phyloP scores from a whole-genome alignment of 371 early-diverging fungal species.

The Mucor piriformis region DNA sequence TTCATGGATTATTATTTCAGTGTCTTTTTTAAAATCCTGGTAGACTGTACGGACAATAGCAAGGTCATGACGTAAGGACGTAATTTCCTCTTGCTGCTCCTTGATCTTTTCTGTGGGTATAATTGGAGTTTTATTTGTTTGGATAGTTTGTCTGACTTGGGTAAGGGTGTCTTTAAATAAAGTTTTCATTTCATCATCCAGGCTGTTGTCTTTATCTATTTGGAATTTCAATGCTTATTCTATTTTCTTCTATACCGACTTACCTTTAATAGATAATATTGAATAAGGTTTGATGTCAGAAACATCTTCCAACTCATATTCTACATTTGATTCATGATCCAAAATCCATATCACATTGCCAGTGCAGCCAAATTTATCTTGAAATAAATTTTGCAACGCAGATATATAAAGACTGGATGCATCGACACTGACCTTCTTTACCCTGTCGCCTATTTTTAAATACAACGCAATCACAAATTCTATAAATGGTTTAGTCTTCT shows the following conservation, averaged over 20 bases:
- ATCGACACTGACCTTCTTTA: slow-evolving; percentile 46
- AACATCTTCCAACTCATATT: slow-evolving; percentile 66
- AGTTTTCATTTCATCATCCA: background rate
- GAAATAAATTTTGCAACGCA: slow-evolving; percentile 49
- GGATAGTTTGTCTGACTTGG: background rate
- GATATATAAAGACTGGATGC: slow-evolving; percentile 38
- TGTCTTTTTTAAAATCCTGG: slow-evolving; percentile 3
- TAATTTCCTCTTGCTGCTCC: slow-evolving; percentile 14
- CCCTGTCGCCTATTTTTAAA: slow-evolving; percentile 51
- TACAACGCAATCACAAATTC: slow-evolving; percentile 26
- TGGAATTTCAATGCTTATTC: background rate
- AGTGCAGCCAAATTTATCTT: slow-evolving; percentile 39
- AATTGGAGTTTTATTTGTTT: background rate
- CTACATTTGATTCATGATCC: slow-evolving; percentile 50
- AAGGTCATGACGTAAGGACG: slow-evolving; percentile 12
- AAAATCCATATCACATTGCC: slow-evolving; percentile 52
- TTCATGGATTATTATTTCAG: background rate
- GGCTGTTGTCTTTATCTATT: background rate
- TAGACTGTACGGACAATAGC: background rate
- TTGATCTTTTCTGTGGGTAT: slow-evolving; percentile 13
- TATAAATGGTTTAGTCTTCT: background rate
- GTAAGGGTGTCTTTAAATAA: slow-evolving; percentile 12
- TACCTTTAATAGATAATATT: slow-evolving; percentile 56
- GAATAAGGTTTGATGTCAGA: slow-evolving; percentile 57
- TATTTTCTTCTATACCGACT: background rate